Percentiles rank a stretch among this genome's conserved stretches.
phyloP scores from a whole-genome alignment of 2,329 filamentous ascomycete genomes.

The Pseudopithomyces maydicus region DNA sequence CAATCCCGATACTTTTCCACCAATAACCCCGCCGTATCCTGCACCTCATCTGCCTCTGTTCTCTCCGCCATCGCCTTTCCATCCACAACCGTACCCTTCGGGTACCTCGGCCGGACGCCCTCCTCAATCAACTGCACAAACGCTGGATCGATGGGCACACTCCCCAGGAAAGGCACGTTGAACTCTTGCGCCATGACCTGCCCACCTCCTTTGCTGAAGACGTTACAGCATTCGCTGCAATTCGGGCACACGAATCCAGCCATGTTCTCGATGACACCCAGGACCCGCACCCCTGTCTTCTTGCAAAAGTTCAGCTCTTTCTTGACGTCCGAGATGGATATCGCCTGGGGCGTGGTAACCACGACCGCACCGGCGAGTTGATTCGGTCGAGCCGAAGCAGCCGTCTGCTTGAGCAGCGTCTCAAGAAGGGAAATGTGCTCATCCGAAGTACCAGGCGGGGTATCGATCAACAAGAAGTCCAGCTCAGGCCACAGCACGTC shows the following conservation, averaged over 20 bases:
- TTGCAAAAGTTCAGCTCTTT: slow-evolving; percentile 93
- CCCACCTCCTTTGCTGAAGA: slow-evolving; percentile 91
- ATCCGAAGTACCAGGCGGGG: slow-evolving; percentile 92
- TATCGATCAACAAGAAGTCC: slow-evolving; percentile 95
- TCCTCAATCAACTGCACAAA: slow-evolving; percentile 89
- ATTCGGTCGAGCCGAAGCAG: slow-evolving; percentile 47
- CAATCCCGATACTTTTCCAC: slow-evolving; percentile 76
- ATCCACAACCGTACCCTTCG: slow-evolving; percentile 63
- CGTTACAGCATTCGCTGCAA: slow-evolving; percentile 82
- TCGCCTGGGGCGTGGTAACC: slow-evolving; percentile 94
- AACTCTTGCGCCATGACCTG: slow-evolving; percentile 88
- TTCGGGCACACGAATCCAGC: slow-evolving; percentile 82
- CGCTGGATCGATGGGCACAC: slow-evolving; percentile 89
- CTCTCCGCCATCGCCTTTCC: slow-evolving; percentile 37
- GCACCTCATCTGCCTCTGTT: slow-evolving; percentile 24
- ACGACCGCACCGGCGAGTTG: slow-evolving; percentile 88
- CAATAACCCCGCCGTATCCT: slow-evolving; percentile 49
- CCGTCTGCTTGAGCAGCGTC: slow-evolving; percentile 62
- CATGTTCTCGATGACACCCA: slow-evolving; percentile 98
- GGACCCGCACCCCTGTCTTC: slow-evolving; percentile 77
- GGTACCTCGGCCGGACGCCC: slow-evolving; percentile 68
- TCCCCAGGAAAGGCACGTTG: slow-evolving; percentile 79
- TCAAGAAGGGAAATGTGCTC: slow-evolving; percentile 96
- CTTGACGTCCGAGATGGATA: slow-evolving; percentile 89
- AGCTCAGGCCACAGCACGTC: slow-evolving; percentile 85